phyloP scores from a whole-genome alignment of 1,139 yeast genomes.

The Pichia sp. region DNA sequence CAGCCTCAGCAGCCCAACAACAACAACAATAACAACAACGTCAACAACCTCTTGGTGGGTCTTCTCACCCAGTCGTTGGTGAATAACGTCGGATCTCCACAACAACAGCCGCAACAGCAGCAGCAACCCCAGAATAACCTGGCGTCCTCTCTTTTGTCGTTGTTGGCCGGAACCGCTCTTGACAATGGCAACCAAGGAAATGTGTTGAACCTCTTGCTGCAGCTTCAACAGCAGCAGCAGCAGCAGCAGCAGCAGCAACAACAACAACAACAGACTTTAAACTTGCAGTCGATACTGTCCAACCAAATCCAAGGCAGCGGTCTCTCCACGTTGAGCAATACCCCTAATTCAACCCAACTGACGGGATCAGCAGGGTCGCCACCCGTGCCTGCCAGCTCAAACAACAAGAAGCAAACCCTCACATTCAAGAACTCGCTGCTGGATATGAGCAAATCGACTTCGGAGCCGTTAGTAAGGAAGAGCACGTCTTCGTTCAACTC shows the following conservation, averaged over 20 bases:
- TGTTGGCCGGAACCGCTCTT: neutral
- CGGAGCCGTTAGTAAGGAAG: constrained; percentile 8
- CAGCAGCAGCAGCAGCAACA: neutral
- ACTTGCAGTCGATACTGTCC: constrained; percentile 1
- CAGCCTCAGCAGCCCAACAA: constrained; percentile 12
- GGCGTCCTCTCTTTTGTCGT: constrained; percentile 5
- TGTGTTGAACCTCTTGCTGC: constrained; percentile 1
- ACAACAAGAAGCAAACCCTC: neutral
- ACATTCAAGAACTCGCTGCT: constrained; percentile 15
- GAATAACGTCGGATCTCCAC: neutral
- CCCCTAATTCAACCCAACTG: neutral
- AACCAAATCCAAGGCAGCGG: neutral
- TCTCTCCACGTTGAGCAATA: neutral
- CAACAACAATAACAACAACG: constrained; percentile 2
- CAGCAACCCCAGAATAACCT: constrained; percentile 4
- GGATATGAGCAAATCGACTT: constrained; percentile 9
- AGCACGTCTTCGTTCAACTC: neutral
- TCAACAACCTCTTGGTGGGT: constrained; percentile 13
- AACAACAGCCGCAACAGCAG: constrained; percentile 6
- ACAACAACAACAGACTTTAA: constrained; percentile 11
- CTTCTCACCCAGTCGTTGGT: constrained; percentile 16
- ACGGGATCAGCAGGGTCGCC: neutral
- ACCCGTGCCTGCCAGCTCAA: neutral
- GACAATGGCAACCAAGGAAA: neutral
- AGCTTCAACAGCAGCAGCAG: constrained; percentile 10